Evolutionary conservation across 371 early-diverging fungal species (phyloP), one percentile per base, ranked within the genome.

Genomic region (Batrachochytrium dendrobatidis): DNA sequence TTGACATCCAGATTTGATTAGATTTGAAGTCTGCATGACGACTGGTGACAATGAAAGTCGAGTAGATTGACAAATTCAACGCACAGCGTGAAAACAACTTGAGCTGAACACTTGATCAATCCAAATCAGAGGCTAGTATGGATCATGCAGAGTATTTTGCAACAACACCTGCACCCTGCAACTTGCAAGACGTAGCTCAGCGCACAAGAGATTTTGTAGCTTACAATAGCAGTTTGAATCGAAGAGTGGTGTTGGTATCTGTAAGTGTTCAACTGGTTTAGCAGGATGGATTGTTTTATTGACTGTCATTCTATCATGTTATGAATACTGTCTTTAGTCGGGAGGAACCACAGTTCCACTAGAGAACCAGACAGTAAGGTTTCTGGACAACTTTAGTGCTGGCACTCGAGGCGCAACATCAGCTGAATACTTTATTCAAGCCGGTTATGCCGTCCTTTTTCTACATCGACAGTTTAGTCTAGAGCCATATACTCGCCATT

Each of bases 271-370:
- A 17, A 5, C 6, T 24, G 6, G 20, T 28, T 3, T 34, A 24
- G 22, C 15, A 43, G 34, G 25, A 44, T 53, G 24, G 25, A 28
- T 2, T 35, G 34, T 34, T 12, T 12, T 8, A 1, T 17, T 45
- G 6, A 24, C 24, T 51, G 25, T 24, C n/a, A 32, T 29, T 48
- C n/a, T n/a, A 22, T 22, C 49, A 22, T n/a, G 49, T 29, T n/a
- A 7, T 7, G 12, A 6, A 48, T 48, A n/a, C 24, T 29, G 12
- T 29, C 24, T 6, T 34, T 32, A 94, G 94, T 77, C 77, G 60
- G 99, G 98, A 45, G 98, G 98, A 44, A 98, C 99, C 1, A 94
- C 92, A 0, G 96, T 96, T 18, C 98, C 96, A 20, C 75, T 98
- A 18, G 98, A 98, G 68, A 85, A 86, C 59, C 85, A 96, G 62